Conservation (phyloP, 2,329 filamentous ascomycete genomes). For the Eurotiales sp. region DNA sequence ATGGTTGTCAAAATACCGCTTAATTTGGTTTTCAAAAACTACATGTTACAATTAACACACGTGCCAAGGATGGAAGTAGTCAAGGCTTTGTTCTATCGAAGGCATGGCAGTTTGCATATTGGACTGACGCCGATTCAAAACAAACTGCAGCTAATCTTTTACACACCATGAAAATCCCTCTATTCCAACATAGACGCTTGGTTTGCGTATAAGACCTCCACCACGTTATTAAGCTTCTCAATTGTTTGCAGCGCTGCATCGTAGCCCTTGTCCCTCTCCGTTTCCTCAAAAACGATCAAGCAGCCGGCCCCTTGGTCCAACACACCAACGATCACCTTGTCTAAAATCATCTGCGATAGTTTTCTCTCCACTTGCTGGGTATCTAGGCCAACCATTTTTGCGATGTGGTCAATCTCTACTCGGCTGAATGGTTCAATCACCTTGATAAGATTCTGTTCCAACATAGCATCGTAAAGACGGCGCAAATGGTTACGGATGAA, state of each 20-base stretch:
- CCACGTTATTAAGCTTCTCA: conserved; percentile 93
- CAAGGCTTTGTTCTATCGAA: neutral
- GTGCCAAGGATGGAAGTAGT: neutral
- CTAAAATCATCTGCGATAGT: conserved; percentile 98
- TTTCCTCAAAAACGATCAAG: conserved; percentile 95
- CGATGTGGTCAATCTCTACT: conserved; percentile 94
- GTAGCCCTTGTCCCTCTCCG: conserved; percentile 86
- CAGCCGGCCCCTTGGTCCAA: conserved; percentile 97
- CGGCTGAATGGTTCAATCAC: conserved; percentile 98
- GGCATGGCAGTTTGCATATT: neutral
- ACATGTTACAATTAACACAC: too few relatives aligned
- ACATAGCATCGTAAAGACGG: conserved; percentile 93
- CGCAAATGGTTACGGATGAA: conserved; percentile 98
- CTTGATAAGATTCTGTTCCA: conserved; percentile 99
- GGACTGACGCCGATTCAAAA: too few relatives aligned
- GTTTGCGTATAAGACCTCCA: conserved; percentile 96
- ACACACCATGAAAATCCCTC: conserved; percentile 17
- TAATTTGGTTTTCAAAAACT: too few relatives aligned
- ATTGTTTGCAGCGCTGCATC: conserved; percentile 92
- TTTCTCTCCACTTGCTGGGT: conserved; percentile 97
- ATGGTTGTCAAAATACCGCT: too few relatives aligned
- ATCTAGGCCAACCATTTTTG: conserved; percentile 95
- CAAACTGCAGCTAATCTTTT: too few relatives aligned
- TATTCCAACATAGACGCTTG: conserved; percentile 94
- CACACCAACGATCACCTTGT: conserved; percentile 97